phyloP scores from a whole-genome alignment of 768 basidiomycete species.

The Russula lepida region DNA sequence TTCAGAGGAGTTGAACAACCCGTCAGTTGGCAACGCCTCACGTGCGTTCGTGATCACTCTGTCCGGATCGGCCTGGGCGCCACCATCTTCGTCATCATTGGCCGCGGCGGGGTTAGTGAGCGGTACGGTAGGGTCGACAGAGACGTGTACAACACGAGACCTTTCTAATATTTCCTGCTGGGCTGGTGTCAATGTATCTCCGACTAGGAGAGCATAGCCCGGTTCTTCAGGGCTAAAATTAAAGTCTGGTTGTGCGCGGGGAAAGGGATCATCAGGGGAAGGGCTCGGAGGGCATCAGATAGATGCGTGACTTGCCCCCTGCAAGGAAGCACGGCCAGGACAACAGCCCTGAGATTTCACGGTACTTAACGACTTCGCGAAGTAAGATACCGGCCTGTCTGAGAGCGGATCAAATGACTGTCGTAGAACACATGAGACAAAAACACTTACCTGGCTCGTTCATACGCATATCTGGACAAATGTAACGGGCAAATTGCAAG shows the following conservation, averaged over 20 bases:
- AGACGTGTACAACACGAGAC: slow-evolving; percentile 67
- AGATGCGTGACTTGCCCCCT: slow-evolving; percentile 49
- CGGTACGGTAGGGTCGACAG: slow-evolving; percentile 54
- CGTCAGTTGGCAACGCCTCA: slow-evolving; percentile 48
- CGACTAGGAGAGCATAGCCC: slow-evolving; percentile 69
- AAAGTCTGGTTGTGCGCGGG: slow-evolving; percentile 53
- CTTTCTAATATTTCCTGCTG: slow-evolving; percentile 45
- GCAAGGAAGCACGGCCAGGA: slow-evolving; percentile 77
- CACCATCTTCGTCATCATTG: slow-evolving; percentile 39
- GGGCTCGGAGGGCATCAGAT: neutral
- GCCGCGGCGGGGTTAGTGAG: slow-evolving; percentile 22
- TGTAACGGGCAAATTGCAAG: neutral
- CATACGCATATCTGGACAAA: slow-evolving; percentile 59
- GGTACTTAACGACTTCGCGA: slow-evolving; percentile 52
- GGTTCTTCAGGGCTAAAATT: slow-evolving; percentile 81
- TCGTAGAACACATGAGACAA: neutral
- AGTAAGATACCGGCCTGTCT: slow-evolving; percentile 76
- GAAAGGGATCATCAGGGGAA: neutral
- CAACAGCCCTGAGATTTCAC: slow-evolving; percentile 33
- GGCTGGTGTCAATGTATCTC: slow-evolving; percentile 43
- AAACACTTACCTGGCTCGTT: slow-evolving; percentile 56
- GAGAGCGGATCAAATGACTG: neutral
- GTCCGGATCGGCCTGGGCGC: slow-evolving; percentile 51
- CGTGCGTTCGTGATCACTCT: slow-evolving; percentile 69
- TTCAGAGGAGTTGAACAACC: slow-evolving; percentile 54